Evolutionary conservation across 257 asterid species (phyloP), one percentile per base, ranked within the genome.

Genomic region (Nicotiana tomentosiformis): DNA sequence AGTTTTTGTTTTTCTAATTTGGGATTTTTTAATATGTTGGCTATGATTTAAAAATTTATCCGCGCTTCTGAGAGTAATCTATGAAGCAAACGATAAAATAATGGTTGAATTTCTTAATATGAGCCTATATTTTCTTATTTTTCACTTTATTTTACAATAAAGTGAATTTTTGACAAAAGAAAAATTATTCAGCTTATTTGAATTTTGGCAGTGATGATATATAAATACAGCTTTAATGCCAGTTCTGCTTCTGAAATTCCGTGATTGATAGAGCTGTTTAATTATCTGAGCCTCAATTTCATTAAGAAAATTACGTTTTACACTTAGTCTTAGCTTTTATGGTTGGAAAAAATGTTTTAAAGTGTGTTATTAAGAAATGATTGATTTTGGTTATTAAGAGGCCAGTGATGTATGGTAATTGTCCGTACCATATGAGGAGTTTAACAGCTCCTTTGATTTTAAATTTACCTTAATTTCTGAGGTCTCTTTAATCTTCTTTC

Each of bases 241-340:
- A 96, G 98, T 96, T 96, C 98, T 94, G 98, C 99, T 94, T 94
- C 99, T 88, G 99, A 94, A 83, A 78, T 90, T 89, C 89, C 91
- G 70, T 94, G 99, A 96, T 96, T 66, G 98, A 94, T 61, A 94
- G 86, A 92, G 99, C 98, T 96, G 98, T 89, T 35, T 68, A 78
- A 66, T 23, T 81, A 74, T 85, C 94, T 90, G 97, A 95, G 95
- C 93, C 91, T 82, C 32, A 35, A 7, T 14, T 55, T 55, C n/a
- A 5, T 17, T 43, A 8, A 10, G 0, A 39, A 10, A 39, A 4
- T 39, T 14, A 10, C 8, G 35, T 10, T 72, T 69, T 69, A 1
- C 17, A n/a, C 6, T 5, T 66, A 30, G 0, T 2, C 12, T 8
- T 43, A 1, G 10, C 1, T 8, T 43, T 20, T 20, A 20, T 20